Evolutionary conservation across 345 rosid genomes (phyloP).

Genomic region (Eucalyptus cladocalyx): DNA sequence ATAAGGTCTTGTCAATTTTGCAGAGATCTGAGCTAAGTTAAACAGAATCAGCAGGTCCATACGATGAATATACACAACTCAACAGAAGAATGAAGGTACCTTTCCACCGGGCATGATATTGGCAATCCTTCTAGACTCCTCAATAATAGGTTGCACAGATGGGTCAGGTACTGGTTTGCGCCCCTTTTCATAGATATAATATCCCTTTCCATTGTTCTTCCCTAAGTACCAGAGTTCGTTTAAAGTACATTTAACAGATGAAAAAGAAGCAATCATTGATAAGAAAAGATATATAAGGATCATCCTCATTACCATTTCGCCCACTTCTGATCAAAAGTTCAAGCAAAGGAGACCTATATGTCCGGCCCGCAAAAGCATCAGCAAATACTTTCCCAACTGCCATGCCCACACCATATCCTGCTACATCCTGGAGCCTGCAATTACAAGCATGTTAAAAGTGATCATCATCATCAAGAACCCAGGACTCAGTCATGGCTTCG

Average conservation of each 20-base stretch:
- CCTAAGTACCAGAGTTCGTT: constrained; percentile 24
- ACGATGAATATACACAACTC: background rate
- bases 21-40: background rate
- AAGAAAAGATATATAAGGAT: background rate
- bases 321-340: constrained; percentile 69
- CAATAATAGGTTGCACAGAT: constrained; percentile 55
- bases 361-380: constrained; percentile 55
- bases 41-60: background rate
- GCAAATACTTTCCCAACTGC: constrained; percentile 54
- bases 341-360: constrained; percentile 46
- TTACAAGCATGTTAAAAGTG: background rate
- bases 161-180: constrained; percentile 79
- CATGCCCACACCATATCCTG: constrained; percentile 75
- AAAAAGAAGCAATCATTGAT: background rate
- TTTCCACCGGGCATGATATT: constrained; percentile 89
- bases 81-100: constrained; percentile 25
- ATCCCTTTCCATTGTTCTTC: constrained; percentile 83
- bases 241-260: background rate
- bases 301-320: constrained; percentile 49
- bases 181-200: constrained; percentile 73
- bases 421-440: constrained; percentile 81
- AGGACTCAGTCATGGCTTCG: background rate
- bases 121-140: constrained; percentile 54
- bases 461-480: background rate
- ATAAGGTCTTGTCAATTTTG: background rate